phyloP scores from a whole-genome alignment of 805 yeast species.

The Vanderwaltozyma polyspora region DNA sequence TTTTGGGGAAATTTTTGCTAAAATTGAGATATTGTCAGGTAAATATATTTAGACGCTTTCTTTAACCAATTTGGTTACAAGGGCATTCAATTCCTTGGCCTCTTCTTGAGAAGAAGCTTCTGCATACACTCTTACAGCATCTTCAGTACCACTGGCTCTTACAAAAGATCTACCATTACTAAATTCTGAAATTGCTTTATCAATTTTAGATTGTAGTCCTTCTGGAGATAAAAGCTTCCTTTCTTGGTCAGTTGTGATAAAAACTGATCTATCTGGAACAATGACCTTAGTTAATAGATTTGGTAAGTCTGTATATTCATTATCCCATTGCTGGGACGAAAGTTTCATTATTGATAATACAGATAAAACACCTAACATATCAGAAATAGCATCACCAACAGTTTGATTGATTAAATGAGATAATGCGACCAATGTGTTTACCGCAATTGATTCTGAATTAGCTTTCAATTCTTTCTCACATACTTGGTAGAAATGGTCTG shows the following conservation, averaged over 20 bases:
- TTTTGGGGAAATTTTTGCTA: too few species aligned
- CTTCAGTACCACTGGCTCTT: slow-evolving; percentile 95
- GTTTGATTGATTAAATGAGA: slow-evolving; percentile 81
- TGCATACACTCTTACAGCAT: slow-evolving; percentile 91
- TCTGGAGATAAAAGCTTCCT: slow-evolving; percentile 63
- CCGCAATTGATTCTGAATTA: slow-evolving; percentile 34
- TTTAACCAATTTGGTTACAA: slow-evolving; percentile 30
- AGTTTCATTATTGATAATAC: slow-evolving; percentile 46
- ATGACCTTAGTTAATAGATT: slow-evolving; percentile 70
- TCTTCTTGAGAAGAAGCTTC: slow-evolving; percentile 55
- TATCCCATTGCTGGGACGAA: slow-evolving; percentile 63
- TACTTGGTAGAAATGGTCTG: slow-evolving; percentile 37
- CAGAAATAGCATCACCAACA: slow-evolving; percentile 98
- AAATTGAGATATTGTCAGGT: too few species aligned
- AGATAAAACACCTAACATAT: slow-evolving; percentile 64
- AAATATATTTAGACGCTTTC: slow-evolving; percentile 1
- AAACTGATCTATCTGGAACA: slow-evolving; percentile 70
- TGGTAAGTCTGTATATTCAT: slow-evolving; percentile 73
- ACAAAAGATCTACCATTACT: slow-evolving; percentile 75
- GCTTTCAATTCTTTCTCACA: slow-evolving; percentile 27
- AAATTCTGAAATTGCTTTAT: slow-evolving; percentile 46
- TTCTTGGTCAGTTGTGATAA: slow-evolving; percentile 86
- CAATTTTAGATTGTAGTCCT: slow-evolving; percentile 68
- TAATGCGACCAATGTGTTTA: slow-evolving; percentile 46
- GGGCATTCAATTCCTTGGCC: slow-evolving; percentile 36